A percentile compares a stretch with the other conserved stretches of the same genome.
These are phyloP conservation scores for Agaricus sinodeliciosus DNA, from an alignment of 768 basidiomycete species.

Conservation along the genomic window DNA sequence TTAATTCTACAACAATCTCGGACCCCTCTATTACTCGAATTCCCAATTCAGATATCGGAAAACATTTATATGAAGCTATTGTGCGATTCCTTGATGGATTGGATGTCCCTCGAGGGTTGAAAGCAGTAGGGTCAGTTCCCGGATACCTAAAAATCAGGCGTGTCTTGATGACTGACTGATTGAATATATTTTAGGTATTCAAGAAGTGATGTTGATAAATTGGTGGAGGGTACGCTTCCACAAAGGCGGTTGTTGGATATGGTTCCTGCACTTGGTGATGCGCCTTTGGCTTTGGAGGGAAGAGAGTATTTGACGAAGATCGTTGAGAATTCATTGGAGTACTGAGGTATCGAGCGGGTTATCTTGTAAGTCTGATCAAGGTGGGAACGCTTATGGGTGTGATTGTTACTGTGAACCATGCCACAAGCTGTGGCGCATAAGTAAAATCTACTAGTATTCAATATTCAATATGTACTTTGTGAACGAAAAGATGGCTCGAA, in stretches of 20 bases:
- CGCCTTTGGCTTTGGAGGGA: constrained; percentile 73
- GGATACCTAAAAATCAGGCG: neutral
- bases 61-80: constrained; percentile 77
- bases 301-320: constrained; percentile 73
- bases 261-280: constrained; percentile 83
- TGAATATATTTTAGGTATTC: constrained; percentile 42
- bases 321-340: constrained; percentile 73
- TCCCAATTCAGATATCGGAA: constrained; percentile 74
- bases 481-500: too few relatives aligned
- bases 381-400: neutral
- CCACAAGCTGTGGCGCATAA: too few relatives aligned
- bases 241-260: constrained; percentile 90
- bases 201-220: constrained; percentile 53
- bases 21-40: constrained; percentile 69
- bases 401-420: neutral
- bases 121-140: constrained; percentile 58
- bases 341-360: constrained; percentile 28
- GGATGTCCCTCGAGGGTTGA: constrained; percentile 80
- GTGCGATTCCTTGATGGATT: constrained; percentile 85
- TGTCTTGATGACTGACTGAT: neutral
- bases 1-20: constrained; percentile 56
- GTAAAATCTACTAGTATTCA: too few relatives aligned
- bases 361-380: neutral
- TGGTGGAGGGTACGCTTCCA: constrained; percentile 90
- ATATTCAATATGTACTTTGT: too few relatives aligned